These are phyloP conservation scores for Maudiozyma saulgeensis DNA, from an alignment of 805 yeast genomes.

Conservation along the genomic window DNA sequence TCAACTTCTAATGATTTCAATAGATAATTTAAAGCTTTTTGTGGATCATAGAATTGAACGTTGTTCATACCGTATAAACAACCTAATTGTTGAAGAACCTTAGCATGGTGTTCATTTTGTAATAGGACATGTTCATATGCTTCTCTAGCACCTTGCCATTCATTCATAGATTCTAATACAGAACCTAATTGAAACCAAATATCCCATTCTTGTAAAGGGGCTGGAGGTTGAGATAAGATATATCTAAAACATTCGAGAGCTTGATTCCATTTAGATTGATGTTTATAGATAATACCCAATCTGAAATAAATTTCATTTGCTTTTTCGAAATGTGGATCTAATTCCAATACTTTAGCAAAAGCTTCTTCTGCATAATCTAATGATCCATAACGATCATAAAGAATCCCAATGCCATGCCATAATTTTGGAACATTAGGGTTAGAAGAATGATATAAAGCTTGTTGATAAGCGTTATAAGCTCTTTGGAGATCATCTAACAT, in stretches of 20 bases:
- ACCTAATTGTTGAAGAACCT: slow-evolving; percentile 91
- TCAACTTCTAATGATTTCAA: slow-evolving; percentile 86
- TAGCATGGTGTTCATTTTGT: slow-evolving; percentile 89
- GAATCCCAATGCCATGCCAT: slow-evolving; percentile 98
- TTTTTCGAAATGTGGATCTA: slow-evolving; percentile 93
- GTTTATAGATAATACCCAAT: slow-evolving; percentile 91
- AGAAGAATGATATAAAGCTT: slow-evolving; percentile 81
- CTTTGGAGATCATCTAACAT: slow-evolving; percentile 94
- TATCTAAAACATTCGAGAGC: slow-evolving; percentile 93
- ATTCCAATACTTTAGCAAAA: slow-evolving; percentile 86
- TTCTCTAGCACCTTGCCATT: slow-evolving; percentile 83
- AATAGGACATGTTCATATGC: slow-evolving; percentile 89
- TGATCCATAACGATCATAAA: slow-evolving; percentile 93
- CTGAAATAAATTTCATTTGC: slow-evolving; percentile 94
- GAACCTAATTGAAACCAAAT: slow-evolving; percentile 98
- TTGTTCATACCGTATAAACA: slow-evolving; percentile 67
- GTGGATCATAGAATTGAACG: slow-evolving; percentile 68
- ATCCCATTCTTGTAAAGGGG: slow-evolving; percentile 91
- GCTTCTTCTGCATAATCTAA: slow-evolving; percentile 98
- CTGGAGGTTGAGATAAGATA: slow-evolving; percentile 83
- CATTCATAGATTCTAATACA: slow-evolving; percentile 88
- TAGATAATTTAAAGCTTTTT: slow-evolving; percentile 69
- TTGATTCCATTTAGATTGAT: slow-evolving; percentile 76
- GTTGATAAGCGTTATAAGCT: slow-evolving; percentile 94
- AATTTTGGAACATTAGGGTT: slow-evolving; percentile 93